Conservation (phyloP, 2,329 filamentous ascomycete genomes). For the Sordariomycetes sp. region DNA sequence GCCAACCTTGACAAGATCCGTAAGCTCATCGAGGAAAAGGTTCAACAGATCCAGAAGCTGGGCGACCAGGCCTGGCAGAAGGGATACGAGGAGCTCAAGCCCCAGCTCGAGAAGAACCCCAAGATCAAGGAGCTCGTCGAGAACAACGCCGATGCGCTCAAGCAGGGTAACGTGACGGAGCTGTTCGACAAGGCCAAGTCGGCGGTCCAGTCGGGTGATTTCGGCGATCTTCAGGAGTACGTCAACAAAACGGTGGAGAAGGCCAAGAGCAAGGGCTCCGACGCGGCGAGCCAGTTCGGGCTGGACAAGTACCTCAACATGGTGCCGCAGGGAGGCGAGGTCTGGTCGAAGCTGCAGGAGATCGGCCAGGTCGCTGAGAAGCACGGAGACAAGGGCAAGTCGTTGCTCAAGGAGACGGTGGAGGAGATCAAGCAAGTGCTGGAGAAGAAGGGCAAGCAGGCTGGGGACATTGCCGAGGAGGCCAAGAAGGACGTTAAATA, state of each 20-base stretch:
- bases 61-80: constrained; percentile 67
- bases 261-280: constrained; percentile 9
- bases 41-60: constrained; percentile 54
- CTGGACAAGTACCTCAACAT: constrained; percentile 56
- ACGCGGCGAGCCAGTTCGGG: constrained; percentile 31
- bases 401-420: constrained; percentile 59
- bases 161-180: constrained; percentile 56
- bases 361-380: constrained; percentile 56
- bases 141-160: constrained; percentile 59
- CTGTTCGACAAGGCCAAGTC: constrained; percentile 54
- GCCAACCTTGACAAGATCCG: constrained; percentile 44
- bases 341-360: constrained; percentile 56
- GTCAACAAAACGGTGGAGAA: constrained; percentile 19
- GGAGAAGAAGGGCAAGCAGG: constrained; percentile 47
- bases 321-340: constrained; percentile 54
- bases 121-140: constrained; percentile 64
- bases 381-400: constrained; percentile 61
- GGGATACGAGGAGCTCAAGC: constrained; percentile 61
- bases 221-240: constrained; percentile 30
- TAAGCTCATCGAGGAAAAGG: constrained; percentile 61
- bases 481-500: constrained; percentile 39
- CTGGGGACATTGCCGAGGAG: constrained; percentile 48
- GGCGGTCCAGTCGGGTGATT: constrained; percentile 52
- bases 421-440: constrained; percentile 57
- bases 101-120: constrained; percentile 68